These are phyloP conservation scores for Penicillium roqueforti DNA, from an alignment of 495 filamentous ascomycete genomes.

Conservation along the genomic window DNA sequence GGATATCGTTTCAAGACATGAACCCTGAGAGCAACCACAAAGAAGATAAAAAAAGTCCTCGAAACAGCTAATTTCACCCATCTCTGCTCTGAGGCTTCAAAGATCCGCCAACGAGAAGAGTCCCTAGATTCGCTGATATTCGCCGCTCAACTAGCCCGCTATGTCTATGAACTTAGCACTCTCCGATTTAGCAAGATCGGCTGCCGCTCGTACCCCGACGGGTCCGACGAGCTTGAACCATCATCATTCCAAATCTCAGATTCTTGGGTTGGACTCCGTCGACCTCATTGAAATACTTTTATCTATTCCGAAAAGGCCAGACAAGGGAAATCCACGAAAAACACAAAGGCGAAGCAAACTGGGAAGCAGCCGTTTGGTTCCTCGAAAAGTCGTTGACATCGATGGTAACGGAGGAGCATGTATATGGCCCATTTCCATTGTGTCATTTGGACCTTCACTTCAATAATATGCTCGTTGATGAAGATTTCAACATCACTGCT, in stretches of 20 bases:
- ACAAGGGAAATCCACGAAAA: constrained; percentile 1
- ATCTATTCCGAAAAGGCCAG: constrained; percentile 5
- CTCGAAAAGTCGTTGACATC: constrained; percentile 7
- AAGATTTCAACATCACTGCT: constrained; percentile 8
- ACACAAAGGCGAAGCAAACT: not conserved
- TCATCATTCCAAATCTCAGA: not conserved
- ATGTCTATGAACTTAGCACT: constrained; percentile 4
- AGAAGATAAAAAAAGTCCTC: not conserved
- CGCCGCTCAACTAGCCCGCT: not conserved
- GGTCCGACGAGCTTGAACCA: not conserved
- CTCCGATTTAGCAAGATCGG: constrained; percentile 5
- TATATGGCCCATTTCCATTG: constrained; percentile 10
- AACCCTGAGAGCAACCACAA: constrained; percentile 1
- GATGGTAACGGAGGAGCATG: constrained; percentile 10
- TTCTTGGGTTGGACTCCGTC: not conserved
- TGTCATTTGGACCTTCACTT: constrained; percentile 11
- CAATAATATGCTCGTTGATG: constrained; percentile 12
- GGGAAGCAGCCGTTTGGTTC: constrained; percentile 5
- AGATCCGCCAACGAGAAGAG: not conserved
- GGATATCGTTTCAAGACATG: constrained; percentile 1
- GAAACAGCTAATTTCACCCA: constrained; percentile 2
- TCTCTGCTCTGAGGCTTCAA: constrained; percentile 2
- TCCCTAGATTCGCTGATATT: not conserved
- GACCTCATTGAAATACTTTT: constrained; percentile 8
- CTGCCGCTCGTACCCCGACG: not conserved